Base-by-base conservation (phyloP, 2,329 filamentous ascomycete species). In the Sarocladiaceae sp. region DNA sequence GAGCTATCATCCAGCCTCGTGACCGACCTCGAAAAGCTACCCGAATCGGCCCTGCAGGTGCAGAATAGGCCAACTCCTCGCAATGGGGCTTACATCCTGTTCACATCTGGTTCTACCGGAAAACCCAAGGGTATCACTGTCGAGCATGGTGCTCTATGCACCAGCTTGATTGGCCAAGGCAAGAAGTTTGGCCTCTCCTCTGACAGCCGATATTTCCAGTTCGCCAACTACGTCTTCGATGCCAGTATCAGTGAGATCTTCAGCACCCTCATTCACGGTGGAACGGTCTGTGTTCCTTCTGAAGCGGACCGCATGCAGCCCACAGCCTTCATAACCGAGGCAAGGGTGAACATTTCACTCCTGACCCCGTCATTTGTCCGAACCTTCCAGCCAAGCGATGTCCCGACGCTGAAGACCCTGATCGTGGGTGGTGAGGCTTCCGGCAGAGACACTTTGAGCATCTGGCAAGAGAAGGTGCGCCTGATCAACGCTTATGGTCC, bases 211-310 rank as follows among this genome's bases (percentile, higher is more conserved):
- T 70, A 77, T 10, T 39, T 77, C 39, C 69, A 73, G 45, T 70
- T 70, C 47, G 69, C 68, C 9, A 65, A 63, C 15, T 71, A 68
- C 48, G 68, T 65, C 1, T 74, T 74, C 34, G 70, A 76, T 45
- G 63, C 66, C 2, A 66, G 64, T 32, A 53, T 76, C 6, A 45
- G 64, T 2, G 73, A 76, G 45, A 68, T 68, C 1, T 60, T 75
- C 29, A 63, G 66, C 6, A 63, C 70, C 0, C 60, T 79, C 0
- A 50, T 59, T 13, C 44, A 54, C 4, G 67, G 67, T 15, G 67
- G 63, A 3, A 64, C 61, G 18, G 50, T 70, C 1, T 68, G 65
- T 21, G 55, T 69, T 1, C 62, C 66, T 0, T 62, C 58, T 2
- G 63, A 69, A 15, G 54, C 57, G 1, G 55, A 68, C 9, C 59